These are phyloP conservation scores for Candida labiduridarum DNA, from an alignment of 1,139 yeast genomes.

Conservation along the genomic window DNA sequence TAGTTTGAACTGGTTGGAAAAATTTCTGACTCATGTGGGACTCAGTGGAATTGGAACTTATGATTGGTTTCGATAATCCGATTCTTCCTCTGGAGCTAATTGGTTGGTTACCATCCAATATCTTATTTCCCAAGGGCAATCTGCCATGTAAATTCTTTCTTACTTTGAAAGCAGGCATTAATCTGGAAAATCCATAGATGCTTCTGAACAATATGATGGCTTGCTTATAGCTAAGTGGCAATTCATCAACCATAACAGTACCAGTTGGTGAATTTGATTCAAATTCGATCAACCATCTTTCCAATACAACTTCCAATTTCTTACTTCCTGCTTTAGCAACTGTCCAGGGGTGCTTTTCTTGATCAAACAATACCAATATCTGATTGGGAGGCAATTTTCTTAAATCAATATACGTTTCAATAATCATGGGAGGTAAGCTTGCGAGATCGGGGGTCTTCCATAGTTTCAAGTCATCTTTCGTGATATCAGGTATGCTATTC, in stretches of 20 bases:
- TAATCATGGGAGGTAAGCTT: constrained; percentile 72
- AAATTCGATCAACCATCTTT: constrained; percentile 88
- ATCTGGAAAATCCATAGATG: constrained; percentile 63
- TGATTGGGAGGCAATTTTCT: constrained; percentile 61
- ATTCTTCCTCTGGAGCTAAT: constrained; percentile 82
- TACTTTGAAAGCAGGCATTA: constrained; percentile 73
- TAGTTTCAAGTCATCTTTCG: constrained; percentile 57
- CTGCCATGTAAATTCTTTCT: constrained; percentile 35
- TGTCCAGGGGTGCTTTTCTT: constrained; percentile 41
- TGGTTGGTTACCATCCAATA: constrained; percentile 76
- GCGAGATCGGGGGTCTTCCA: constrained; percentile 58
- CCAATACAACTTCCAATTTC: constrained; percentile 81
- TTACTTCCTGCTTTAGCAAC: constrained; percentile 46
- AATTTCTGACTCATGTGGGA: constrained; percentile 61
- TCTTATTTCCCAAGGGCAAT: constrained; percentile 53
- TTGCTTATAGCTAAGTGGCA: constrained; percentile 74
- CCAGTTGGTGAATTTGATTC: constrained; percentile 37
- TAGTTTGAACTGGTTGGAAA: constrained; percentile 72
- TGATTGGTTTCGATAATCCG: constrained; percentile 74
- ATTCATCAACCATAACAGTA: constrained; percentile 45
- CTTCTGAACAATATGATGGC: constrained; percentile 75
- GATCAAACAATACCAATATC: constrained; percentile 61
- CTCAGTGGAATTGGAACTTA: constrained; percentile 38
- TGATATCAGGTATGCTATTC: constrained; percentile 40
- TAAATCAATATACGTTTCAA: constrained; percentile 82